phyloP scores from a whole-genome alignment of 2,329 filamentous ascomycete genomes.

The Colletotrichum sp. region DNA sequence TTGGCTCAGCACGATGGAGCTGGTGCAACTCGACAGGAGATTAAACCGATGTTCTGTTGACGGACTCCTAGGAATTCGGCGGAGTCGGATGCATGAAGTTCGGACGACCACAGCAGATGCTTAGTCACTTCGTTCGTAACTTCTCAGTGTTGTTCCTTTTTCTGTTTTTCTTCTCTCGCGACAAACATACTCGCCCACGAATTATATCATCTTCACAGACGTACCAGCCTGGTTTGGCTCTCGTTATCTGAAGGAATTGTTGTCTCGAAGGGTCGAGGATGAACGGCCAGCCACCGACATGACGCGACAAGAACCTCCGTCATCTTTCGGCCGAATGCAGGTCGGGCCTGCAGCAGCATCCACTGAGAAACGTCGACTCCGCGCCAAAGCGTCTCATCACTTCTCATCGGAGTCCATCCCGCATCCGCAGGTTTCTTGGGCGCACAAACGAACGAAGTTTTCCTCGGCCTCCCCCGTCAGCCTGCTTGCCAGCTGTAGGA shows the following conservation, averaged over 20 bases:
- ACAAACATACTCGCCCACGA: neutral
- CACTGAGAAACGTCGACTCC: neutral
- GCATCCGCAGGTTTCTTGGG: neutral
- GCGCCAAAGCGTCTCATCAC: neutral
- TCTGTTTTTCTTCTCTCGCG: neutral
- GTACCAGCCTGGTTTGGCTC: neutral
- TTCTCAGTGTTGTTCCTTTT: neutral
- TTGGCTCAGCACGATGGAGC: neutral
- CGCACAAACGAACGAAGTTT: neutral
- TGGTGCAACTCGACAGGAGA: neutral
- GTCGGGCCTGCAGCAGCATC: neutral
- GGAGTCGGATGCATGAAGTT: neutral
- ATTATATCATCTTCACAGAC: neutral
- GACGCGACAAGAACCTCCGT: neutral
- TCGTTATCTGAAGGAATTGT: neutral
- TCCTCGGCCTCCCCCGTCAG: neutral
- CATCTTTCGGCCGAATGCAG: slow-evolving; percentile 8
- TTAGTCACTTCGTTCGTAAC: neutral
- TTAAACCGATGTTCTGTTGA: neutral
- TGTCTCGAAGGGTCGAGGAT: neutral
- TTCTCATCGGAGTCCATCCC: neutral
- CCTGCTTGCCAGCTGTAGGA: neutral
- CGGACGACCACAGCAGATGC: neutral
- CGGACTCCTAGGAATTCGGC: neutral
- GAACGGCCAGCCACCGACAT: neutral